Evolutionary conservation across 1,284 basidiomycete genomes (phyloP).

Genomic region (Heterobasidion irregulare): DNA sequence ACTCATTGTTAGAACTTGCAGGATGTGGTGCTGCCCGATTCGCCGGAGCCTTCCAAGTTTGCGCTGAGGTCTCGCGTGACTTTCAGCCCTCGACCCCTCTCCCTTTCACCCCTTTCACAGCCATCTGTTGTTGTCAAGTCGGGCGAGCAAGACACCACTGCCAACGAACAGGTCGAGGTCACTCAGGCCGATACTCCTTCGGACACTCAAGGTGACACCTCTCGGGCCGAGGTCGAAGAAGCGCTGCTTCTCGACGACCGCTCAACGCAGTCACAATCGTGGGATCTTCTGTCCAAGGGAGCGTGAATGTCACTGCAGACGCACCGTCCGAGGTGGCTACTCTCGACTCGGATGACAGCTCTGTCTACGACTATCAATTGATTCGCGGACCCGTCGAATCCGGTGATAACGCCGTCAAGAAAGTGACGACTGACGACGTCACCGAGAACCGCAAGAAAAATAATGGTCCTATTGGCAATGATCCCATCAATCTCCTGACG

Average conservation of each 20-base stretch:
- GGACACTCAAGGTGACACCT: too few relatives aligned
- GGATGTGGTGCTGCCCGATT: conserved; percentile 12
- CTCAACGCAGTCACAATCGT: too few relatives aligned
- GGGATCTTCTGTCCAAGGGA: too few relatives aligned
- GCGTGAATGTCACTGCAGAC: too few relatives aligned
- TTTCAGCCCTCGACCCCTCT: background rate
- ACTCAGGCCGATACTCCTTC: background rate
- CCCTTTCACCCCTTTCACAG: background rate
- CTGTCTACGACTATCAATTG: too few relatives aligned
- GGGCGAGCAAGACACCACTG: background rate
- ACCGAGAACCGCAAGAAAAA: background rate
- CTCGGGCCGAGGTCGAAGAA: too few relatives aligned
- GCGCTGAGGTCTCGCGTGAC: conserved; percentile 6
- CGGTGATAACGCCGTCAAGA: background rate
- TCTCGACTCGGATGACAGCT: too few relatives aligned
- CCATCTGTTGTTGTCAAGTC: background rate
- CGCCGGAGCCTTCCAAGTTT: conserved; percentile 11
- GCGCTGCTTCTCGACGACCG: too few relatives aligned
- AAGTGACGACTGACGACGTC: background rate
- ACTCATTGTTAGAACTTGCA: background rate
- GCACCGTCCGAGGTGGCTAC: too few relatives aligned
- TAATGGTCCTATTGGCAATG: background rate
- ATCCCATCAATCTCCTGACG: background rate
- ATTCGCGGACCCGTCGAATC: background rate
- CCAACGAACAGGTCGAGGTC: background rate